Base-by-base conservation (phyloP, 257 asterid species). In the Lithospermum erythrorhizon region DNA sequence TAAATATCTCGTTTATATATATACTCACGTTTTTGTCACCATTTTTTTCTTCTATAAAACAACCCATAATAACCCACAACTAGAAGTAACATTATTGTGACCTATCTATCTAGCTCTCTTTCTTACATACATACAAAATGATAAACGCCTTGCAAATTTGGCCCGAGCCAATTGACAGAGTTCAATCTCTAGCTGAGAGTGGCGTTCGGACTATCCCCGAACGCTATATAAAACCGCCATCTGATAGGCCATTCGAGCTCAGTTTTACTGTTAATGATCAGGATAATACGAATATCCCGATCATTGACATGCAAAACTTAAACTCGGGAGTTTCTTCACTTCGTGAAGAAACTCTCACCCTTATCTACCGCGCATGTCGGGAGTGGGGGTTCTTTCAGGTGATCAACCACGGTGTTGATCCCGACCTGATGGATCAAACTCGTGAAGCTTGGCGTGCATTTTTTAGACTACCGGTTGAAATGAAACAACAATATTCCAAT, bases 311-410 rank as follows among this genome's bases (percentile, higher is more conserved):
- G 69, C 72, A 23, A 5, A 83, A 79, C 1, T 47, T 91, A 35
- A 62, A 45, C 70, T 82, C 96, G 6, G 27, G 1, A 1, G 79
- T 85, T 66, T 74, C 32, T 0, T 17, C 59, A 0, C 6, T 77
- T 41, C 79, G 84, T 8, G 51, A 59, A 21, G 56, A 21, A n/a
- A 68, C 89, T 0, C 65, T 76, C 4, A 58, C 16, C 35, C 37
- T 52, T 32, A 70, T 91, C 58, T 76, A 65, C 59, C 61, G 13
- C 11, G 98, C 96, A 3, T 88, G 98, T 76, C 69, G 82, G 1
- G 85, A 91, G 55, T 91, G 98, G 98, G 96, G 98, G 0, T 91
- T 91, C 60, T 91, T 91, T 64, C 98, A 91, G 72, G 90, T 79
- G 77, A 85, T 86, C 65, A 88, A 84, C 80, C 98, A 91, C 65